phyloP scores from a whole-genome alignment of 202 grass and related monocot species.

The Panicum virgatum region DNA sequence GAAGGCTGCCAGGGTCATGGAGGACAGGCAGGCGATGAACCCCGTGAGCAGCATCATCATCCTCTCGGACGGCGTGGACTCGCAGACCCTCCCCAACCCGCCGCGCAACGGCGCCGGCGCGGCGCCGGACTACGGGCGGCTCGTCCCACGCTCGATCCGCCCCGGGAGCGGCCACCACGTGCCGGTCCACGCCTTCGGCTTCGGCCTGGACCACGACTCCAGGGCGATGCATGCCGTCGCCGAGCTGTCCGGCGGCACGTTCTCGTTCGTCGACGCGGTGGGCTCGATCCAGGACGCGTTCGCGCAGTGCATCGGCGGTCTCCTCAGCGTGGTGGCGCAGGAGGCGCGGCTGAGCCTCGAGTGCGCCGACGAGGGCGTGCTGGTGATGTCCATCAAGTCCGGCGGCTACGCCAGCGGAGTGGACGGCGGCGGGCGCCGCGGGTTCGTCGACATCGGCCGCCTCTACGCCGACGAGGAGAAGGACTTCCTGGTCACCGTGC shows the following conservation, averaged over 20 bases:
- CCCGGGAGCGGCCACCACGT: conserved; percentile 37
- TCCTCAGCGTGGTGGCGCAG: conserved; percentile 65
- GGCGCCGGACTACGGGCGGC: conserved; percentile 38
- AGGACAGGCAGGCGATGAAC: conserved; percentile 53
- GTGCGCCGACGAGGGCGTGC: conserved; percentile 45
- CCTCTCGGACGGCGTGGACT: conserved; percentile 73
- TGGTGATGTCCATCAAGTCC: conserved; percentile 48
- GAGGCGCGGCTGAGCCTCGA: conserved; percentile 44
- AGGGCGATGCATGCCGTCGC: conserved; percentile 52
- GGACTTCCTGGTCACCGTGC: conserved; percentile 63
- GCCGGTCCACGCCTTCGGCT: conserved; percentile 73
- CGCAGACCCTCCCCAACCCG: conserved; percentile 5
- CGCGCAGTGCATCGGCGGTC: conserved; percentile 71
- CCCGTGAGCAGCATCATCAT: conserved; percentile 70
- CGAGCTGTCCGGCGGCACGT: conserved; percentile 62
- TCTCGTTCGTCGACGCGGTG: conserved; percentile 69
- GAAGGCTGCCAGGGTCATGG: conserved; percentile 56
- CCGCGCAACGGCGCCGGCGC: not conserved
- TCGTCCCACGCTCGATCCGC: conserved; percentile 57
- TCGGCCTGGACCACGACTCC: conserved; percentile 59
- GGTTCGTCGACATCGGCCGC: conserved; percentile 50
- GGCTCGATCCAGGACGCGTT: conserved; percentile 69
- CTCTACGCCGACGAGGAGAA: conserved; percentile 84
- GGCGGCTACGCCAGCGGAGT: conserved; percentile 57
- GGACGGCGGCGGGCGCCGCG: conserved; percentile 33